Conservation (phyloP, 2,329 filamentous ascomycete species). For the Cercospora nicotianae region DNA sequence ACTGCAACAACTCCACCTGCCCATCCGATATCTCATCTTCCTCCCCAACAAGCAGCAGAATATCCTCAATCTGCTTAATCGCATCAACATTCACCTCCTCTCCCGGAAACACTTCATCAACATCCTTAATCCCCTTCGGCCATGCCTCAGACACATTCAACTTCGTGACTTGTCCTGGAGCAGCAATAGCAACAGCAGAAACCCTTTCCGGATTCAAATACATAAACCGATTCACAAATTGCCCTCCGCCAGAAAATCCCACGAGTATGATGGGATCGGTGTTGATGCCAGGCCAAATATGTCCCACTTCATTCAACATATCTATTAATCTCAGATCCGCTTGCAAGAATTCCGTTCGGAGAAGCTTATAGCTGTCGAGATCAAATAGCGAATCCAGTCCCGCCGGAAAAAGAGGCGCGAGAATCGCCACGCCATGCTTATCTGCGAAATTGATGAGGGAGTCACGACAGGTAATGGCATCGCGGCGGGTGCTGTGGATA, state of each 20-base stretch:
- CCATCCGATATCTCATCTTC: constrained; percentile 11
- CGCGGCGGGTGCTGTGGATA: constrained; percentile 17
- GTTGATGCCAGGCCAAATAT: constrained; percentile 18
- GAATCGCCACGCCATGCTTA: constrained; percentile 13
- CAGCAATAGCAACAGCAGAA: constrained; percentile 14
- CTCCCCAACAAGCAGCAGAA: constrained; percentile 15
- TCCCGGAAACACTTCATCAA: background rate
- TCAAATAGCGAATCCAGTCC: constrained; percentile 13
- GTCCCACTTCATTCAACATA: constrained; percentile 18
- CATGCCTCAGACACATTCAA: constrained; percentile 9
- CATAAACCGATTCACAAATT: constrained; percentile 21
- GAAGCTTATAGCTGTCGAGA: constrained; percentile 19
- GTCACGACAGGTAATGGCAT: constrained; percentile 16
- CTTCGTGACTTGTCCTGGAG: constrained; percentile 17
- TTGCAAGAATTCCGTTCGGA: constrained; percentile 8
- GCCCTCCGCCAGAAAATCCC: constrained; percentile 21
- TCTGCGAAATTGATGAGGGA: constrained; percentile 15
- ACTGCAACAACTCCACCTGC: constrained; percentile 12
- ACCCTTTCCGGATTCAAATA: constrained; percentile 19
- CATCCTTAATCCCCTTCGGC: constrained; percentile 15
- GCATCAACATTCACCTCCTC: constrained; percentile 13
- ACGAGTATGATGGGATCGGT: constrained; percentile 13
- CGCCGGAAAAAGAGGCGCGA: constrained; percentile 22
- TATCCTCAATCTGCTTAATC: constrained; percentile 2
- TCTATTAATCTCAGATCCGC: constrained; percentile 13